A percentile compares a stretch with the other conserved stretches of the same genome.
Evolutionary conservation across 2,329 filamentous ascomycete species (phyloP).

Genomic region (Phyllosticta capitalensis): DNA sequence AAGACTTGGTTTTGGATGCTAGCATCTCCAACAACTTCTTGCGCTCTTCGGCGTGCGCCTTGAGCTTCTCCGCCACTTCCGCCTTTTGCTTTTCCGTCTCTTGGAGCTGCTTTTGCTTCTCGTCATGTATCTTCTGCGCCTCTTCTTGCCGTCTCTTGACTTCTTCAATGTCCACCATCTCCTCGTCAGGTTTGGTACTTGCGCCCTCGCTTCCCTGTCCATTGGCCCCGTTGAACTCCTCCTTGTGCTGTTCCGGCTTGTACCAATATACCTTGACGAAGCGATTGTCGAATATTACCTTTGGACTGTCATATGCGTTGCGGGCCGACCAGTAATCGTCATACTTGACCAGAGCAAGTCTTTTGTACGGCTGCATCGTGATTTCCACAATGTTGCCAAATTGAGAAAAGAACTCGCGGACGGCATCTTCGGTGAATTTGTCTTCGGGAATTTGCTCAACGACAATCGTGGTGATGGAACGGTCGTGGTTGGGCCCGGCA

Average conservation of each 20-base stretch:
- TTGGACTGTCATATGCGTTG: slow-evolving; percentile 64
- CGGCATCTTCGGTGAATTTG: slow-evolving; percentile 53
- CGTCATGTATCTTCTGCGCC: slow-evolving; percentile 59
- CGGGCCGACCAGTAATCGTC: slow-evolving; percentile 56
- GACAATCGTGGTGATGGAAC: slow-evolving; percentile 57
- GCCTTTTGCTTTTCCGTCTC: slow-evolving; percentile 54
- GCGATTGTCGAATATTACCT: slow-evolving; percentile 73
- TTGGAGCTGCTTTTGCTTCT: slow-evolving; percentile 52
- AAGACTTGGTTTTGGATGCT: slow-evolving; percentile 2
- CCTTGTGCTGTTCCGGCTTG: slow-evolving; percentile 34
- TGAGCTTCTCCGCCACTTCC: slow-evolving; percentile 56
- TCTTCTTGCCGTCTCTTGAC: slow-evolving; percentile 60
- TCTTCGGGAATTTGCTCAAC: slow-evolving; percentile 71
- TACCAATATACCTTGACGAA: slow-evolving; percentile 82
- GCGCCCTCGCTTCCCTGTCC: slow-evolving; percentile 3
- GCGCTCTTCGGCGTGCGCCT: slow-evolving; percentile 56
- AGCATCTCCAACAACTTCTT: slow-evolving; percentile 53
- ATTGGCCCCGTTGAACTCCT: slow-evolving; percentile 10
- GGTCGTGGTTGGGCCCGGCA: slow-evolving; percentile 53
- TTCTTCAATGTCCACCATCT: slow-evolving; percentile 59
- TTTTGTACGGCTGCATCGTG: slow-evolving; percentile 56
- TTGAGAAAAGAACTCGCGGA: slow-evolving; percentile 60
- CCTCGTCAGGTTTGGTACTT: slow-evolving; percentile 28
- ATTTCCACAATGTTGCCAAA: slow-evolving; percentile 60
- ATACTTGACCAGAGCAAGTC: slow-evolving; percentile 61